Percentiles rank a stretch among this genome's conserved stretches.
These are phyloP conservation scores for Xylaria bambusicola DNA, from an alignment of 495 filamentous ascomycete species.

Conservation along the genomic window DNA sequence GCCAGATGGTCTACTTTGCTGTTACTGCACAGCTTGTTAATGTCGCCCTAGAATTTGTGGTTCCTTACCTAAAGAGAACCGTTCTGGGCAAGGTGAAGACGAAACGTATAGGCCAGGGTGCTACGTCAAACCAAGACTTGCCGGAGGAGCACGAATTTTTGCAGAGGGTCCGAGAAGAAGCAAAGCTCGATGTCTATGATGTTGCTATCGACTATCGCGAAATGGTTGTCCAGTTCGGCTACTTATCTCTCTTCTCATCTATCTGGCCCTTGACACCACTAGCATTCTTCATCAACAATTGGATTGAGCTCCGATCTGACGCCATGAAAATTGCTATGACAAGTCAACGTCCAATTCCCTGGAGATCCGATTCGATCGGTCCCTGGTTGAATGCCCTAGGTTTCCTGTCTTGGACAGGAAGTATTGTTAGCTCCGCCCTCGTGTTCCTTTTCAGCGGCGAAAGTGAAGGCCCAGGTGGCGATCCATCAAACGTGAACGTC, in stretches of 20 bases:
- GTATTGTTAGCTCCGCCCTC: conserved; percentile 78
- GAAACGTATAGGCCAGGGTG: conserved; percentile 47
- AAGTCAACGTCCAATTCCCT: conserved; percentile 84
- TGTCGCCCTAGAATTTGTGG: conserved; percentile 80
- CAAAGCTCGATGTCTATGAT: conserved; percentile 83
- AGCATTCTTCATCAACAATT: conserved; percentile 94
- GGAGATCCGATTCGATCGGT: conserved; percentile 88
- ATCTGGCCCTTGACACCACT: conserved; percentile 88
- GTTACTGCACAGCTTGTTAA: conserved; percentile 94
- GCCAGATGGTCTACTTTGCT: conserved; percentile 96
- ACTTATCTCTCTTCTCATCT: conserved; percentile 89
- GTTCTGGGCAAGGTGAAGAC: conserved; percentile 69
- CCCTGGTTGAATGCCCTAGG: conserved; percentile 88
- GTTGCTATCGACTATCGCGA: conserved; percentile 87
- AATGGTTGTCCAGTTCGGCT: conserved; percentile 95
- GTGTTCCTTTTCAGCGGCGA: conserved; percentile 84
- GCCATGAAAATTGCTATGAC: conserved; percentile 92
- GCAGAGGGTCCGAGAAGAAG: conserved; percentile 77
- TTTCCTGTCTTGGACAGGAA: conserved; percentile 91
- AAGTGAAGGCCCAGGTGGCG: conserved; percentile 50
- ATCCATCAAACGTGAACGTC: conserved; percentile 66
- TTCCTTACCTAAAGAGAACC: conserved; percentile 80
- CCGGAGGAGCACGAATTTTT: conserved; percentile 79
- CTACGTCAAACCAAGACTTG: conserved; percentile 52
- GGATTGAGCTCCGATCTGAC: conserved; percentile 91